phyloP scores from a whole-genome alignment of 2,329 filamentous ascomycete genomes.

The Cytospora piceicola region DNA sequence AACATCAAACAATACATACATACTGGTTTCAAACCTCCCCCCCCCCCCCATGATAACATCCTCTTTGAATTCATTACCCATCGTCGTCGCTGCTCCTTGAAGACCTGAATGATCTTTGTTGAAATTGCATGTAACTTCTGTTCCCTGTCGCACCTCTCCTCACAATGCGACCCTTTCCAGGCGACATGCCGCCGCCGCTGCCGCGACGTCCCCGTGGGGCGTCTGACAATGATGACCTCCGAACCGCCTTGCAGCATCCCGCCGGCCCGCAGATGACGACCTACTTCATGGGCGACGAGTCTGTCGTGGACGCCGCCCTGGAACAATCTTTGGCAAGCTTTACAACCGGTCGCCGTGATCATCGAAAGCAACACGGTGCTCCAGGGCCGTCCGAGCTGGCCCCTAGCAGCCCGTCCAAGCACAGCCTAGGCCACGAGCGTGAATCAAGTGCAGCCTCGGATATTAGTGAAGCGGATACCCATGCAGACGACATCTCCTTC shows the following conservation, averaged over 20 bases:
- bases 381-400: constrained; percentile 14
- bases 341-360: constrained; percentile 39
- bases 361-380: constrained; percentile 39
- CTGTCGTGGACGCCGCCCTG: constrained; percentile 48
- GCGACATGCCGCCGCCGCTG: constrained; percentile 47
- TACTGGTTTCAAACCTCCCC: neutral
- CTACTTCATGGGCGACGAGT: constrained; percentile 56
- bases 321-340: constrained; percentile 37
- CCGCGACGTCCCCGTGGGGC: constrained; percentile 45
- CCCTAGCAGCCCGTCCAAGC: constrained; percentile 23
- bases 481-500: constrained; percentile 25
- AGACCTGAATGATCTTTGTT: neutral
- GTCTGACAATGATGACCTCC: constrained; percentile 40
- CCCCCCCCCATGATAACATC: constrained; percentile 24
- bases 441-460: constrained; percentile 20
- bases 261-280: constrained; percentile 51
- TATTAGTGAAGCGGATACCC: constrained; percentile 11
- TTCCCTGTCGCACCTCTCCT: neutral
- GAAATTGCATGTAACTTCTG: constrained; percentile 27
- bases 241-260: constrained; percentile 38
- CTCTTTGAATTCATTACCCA: neutral
- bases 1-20: neutral
- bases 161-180: constrained; percentile 51
- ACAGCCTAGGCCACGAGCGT: constrained; percentile 18
- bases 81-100: constrained; percentile 5